Conservation (phyloP, 495 filamentous ascomycete species). For the Penicillium ochrochloron region DNA sequence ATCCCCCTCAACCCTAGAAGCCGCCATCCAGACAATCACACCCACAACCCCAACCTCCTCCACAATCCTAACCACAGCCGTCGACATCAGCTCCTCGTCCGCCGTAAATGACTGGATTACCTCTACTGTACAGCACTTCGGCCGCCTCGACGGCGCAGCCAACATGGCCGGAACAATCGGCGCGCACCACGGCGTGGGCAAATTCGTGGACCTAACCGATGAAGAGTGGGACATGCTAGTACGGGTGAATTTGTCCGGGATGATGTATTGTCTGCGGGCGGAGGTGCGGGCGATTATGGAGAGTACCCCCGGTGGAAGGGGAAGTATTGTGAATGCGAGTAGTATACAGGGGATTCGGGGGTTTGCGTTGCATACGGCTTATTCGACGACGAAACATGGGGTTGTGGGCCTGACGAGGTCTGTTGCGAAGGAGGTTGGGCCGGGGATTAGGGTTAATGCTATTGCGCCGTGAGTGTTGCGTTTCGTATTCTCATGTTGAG, state of each 20-base stretch:
- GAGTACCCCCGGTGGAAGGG: conserved; percentile 34
- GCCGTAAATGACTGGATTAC: conserved; percentile 56
- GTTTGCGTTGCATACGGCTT: conserved; percentile 51
- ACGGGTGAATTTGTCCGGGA: conserved; percentile 59
- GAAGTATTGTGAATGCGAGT: conserved; percentile 64
- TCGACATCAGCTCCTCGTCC: conserved; percentile 44
- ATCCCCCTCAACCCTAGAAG: conserved; percentile 39
- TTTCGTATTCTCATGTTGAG: not conserved
- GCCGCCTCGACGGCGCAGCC: conserved; percentile 58
- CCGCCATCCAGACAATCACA: conserved; percentile 23
- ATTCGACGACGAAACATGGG: conserved; percentile 62
- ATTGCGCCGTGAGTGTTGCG: conserved; percentile 56
- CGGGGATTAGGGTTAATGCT: conserved; percentile 61
- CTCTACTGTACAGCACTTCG: conserved; percentile 47
- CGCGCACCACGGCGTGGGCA: conserved; percentile 35
- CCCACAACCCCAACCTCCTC: not conserved
- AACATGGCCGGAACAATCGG: conserved; percentile 61
- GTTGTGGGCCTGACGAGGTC: conserved; percentile 62
- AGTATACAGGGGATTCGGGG: conserved; percentile 60
- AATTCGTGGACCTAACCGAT: conserved; percentile 45
- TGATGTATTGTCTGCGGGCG: conserved; percentile 61
- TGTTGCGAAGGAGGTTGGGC: conserved; percentile 63
- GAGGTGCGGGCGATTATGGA: conserved; percentile 52
- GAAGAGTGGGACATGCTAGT: conserved; percentile 60
- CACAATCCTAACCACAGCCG: conserved; percentile 35